These are phyloP conservation scores for Ganoderma multipileum DNA, from an alignment of 1,284 basidiomycete genomes.

Conservation along the genomic window DNA sequence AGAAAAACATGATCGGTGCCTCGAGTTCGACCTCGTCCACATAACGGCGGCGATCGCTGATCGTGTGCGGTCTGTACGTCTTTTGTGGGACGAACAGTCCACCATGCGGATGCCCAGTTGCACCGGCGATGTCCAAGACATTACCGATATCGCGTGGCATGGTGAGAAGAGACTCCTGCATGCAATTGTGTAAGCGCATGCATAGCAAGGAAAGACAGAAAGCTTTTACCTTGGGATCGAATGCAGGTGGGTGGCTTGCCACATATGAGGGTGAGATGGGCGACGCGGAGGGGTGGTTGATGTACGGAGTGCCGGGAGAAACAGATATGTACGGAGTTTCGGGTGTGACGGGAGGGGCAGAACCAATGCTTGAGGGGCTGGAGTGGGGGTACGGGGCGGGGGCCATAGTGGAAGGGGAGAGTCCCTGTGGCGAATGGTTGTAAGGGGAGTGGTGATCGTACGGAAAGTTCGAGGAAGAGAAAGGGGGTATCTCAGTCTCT, in stretches of 20 bases:
- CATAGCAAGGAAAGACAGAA: not conserved
- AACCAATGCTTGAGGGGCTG: conserved; percentile 24
- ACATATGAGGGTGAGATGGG: conserved; percentile 17
- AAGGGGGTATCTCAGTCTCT: conserved; percentile 16
- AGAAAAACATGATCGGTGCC: conserved; percentile 66
- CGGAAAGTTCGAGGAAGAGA: not conserved
- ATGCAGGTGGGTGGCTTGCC: conserved; percentile 3
- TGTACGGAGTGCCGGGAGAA: conserved; percentile 20
- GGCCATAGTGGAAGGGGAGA: conserved; percentile 9
- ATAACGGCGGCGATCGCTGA: conserved; percentile 74
- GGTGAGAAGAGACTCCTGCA: not conserved
- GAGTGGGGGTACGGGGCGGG: conserved; percentile 9
- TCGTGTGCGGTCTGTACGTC: conserved; percentile 76
- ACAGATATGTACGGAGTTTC: conserved; percentile 7
- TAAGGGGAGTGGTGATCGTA: conserved; percentile 16
- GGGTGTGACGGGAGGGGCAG: conserved; percentile 23
- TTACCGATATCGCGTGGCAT: conserved; percentile 8
- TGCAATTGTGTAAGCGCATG: not conserved
- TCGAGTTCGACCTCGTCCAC: conserved; percentile 71
- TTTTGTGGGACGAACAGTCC: conserved; percentile 58
- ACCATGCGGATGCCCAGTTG: conserved; percentile 21
- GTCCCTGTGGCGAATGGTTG: conserved; percentile 11
- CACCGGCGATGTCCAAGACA: conserved; percentile 32
- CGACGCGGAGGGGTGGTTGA: conserved; percentile 17
- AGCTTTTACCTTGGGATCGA: conserved; percentile 10